phyloP scores from a whole-genome alignment of 2,329 filamentous ascomycete genomes.

The Xylaria hypoxylon region DNA sequence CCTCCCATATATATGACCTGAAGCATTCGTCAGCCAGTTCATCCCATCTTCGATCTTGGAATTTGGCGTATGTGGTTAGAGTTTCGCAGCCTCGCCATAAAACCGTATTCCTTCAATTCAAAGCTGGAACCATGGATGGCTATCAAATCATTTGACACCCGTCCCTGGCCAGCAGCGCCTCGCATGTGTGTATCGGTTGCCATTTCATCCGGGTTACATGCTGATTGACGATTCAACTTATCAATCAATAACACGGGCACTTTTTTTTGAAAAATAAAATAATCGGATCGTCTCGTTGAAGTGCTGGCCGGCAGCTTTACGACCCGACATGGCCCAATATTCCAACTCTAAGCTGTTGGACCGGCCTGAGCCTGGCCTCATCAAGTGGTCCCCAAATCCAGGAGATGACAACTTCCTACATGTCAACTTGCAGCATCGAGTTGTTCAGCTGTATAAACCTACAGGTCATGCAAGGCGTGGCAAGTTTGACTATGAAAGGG shows the following conservation, averaged over 20 bases:
- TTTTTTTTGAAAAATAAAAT: neutral
- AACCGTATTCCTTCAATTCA: neutral
- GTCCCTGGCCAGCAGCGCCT: conserved; percentile 14
- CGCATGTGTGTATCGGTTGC: conserved; percentile 2
- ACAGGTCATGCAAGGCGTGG: conserved; percentile 68
- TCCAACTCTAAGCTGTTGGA: conserved; percentile 59
- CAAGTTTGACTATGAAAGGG: conserved; percentile 67
- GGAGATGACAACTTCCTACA: conserved; percentile 71
- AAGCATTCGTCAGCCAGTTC: no score
- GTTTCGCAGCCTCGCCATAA: neutral
- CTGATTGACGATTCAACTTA: neutral
- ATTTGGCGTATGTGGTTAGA: neutral
- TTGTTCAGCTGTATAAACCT: conserved; percentile 72
- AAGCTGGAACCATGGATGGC: conserved; percentile 12
- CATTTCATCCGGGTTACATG: conserved; percentile 6
- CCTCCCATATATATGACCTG: neutral
- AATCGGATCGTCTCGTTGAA: neutral
- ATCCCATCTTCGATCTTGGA: neutral
- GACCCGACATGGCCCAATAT: conserved; percentile 43
- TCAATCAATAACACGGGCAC: neutral
- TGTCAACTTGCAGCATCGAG: conserved; percentile 72
- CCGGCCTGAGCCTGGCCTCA: conserved; percentile 70
- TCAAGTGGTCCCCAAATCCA: conserved; percentile 74
- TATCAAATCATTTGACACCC: conserved; percentile 4
- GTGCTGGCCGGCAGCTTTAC: neutral